Percentiles rank a stretch among this genome's conserved stretches.
Evolutionary conservation across 1,284 basidiomycete species (phyloP).

Genomic region (Sporisorium graminicola): DNA sequence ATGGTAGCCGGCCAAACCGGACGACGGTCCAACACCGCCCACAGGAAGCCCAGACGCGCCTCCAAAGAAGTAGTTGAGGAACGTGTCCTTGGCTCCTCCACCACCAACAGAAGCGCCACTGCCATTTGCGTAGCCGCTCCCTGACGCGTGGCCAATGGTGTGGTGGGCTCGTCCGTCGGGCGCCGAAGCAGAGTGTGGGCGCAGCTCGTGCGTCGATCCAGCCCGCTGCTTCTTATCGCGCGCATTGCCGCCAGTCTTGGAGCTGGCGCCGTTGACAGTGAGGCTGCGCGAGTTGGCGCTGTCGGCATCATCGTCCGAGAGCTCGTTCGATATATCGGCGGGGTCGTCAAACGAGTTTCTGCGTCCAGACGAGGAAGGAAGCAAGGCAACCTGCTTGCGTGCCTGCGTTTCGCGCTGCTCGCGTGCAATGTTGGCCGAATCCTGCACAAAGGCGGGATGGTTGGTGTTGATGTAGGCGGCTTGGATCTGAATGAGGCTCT

Average conservation of each 20-base stretch:
- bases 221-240: conserved; percentile 47
- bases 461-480: conserved; percentile 99
- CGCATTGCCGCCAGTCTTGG: conserved; percentile 36
- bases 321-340: conserved; percentile 44
- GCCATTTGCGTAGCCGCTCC: conserved; percentile 21
- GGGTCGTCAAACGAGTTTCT: conserved; percentile 52
- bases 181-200: conserved; percentile 46
- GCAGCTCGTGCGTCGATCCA: conserved; percentile 29
- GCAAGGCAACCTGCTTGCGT: conserved; percentile 60
- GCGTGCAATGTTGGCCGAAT: conserved; percentile 67
- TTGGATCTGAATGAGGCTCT: conserved; percentile 95
- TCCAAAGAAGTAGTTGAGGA: conserved; percentile 69
- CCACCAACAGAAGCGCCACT: conserved; percentile 9
- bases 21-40: conserved; percentile 46
- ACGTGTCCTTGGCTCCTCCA: conserved; percentile 59
- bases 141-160: conserved; percentile 49
- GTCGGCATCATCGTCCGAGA: conserved; percentile 58
- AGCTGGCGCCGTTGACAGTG: conserved; percentile 33
- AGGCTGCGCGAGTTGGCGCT: conserved; percentile 36
- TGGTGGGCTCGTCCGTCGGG: conserved; percentile 34
- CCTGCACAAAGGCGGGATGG: conserved; percentile 86
- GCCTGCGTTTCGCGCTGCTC: conserved; percentile 62
- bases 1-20: conserved; percentile 49
- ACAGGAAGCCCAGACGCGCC: conserved; percentile 62
- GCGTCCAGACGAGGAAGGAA: conserved; percentile 69